Evolutionary conservation across 129 eudicot species (phyloP).

Genomic region (Smallanthus sonchifolius): DNA sequence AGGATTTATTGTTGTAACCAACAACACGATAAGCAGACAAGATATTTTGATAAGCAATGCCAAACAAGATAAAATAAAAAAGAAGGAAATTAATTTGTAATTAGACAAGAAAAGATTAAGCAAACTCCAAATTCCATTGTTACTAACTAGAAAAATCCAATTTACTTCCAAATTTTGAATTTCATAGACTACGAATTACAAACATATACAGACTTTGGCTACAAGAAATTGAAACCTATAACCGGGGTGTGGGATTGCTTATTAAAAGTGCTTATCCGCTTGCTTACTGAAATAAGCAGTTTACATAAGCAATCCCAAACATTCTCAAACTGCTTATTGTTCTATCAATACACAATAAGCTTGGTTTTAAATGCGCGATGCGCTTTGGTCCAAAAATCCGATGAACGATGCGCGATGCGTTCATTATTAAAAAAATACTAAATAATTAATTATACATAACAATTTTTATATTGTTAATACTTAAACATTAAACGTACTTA

Average conservation of each 20-base stretch:
- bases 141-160: too few relatives aligned
- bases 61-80: background rate
- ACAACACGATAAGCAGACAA: background rate
- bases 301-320: background rate
- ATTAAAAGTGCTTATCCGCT: background rate
- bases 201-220: too few relatives aligned
- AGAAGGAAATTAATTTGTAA: background rate
- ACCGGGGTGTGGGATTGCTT: background rate
- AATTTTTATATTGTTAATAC: too few relatives aligned
- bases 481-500: too few relatives aligned
- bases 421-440: too few relatives aligned
- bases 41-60: background rate
- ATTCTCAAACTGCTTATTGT: background rate
- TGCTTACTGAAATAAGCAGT: background rate
- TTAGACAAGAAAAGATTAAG: background rate
- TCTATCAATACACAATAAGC: background rate
- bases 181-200: background rate
- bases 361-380: too few relatives aligned
- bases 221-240: background rate
- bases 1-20: background rate
- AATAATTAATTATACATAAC: too few relatives aligned
- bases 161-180: too few relatives aligned
- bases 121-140: too few relatives aligned
- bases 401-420: too few relatives aligned
- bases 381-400: too few relatives aligned